These are phyloP conservation scores for Barnettozyma pratensis DNA, from an alignment of 805 yeast genomes.

Conservation along the genomic window DNA sequence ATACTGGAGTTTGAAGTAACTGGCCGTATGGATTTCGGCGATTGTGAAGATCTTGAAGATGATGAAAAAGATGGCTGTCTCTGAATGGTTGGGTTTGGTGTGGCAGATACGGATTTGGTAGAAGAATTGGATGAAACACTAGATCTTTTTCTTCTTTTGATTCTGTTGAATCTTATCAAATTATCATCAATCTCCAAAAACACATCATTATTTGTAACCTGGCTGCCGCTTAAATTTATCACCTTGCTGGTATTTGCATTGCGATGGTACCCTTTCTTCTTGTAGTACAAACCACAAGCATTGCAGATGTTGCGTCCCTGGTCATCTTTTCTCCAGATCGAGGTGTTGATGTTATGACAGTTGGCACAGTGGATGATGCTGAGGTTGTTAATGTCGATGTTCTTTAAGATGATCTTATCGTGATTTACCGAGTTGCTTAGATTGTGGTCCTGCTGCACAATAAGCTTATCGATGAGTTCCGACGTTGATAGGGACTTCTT, in stretches of 20 bases:
- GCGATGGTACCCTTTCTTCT: constrained; percentile 29
- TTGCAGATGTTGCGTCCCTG: constrained; percentile 88
- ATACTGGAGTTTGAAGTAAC: not conserved
- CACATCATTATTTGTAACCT: constrained; percentile 8
- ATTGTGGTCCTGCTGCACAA: not conserved
- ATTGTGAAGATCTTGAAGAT: not conserved
- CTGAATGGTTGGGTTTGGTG: not conserved
- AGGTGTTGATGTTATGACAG: constrained; percentile 86
- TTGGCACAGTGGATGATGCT: constrained; percentile 53
- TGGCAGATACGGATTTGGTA: not conserved
- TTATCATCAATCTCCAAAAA: constrained; percentile 18
- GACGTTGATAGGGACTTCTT: constrained; percentile 15
- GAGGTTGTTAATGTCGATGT: constrained; percentile 10
- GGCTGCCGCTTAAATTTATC: not conserved
- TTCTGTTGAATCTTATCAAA: constrained; percentile 17
- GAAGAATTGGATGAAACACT: not conserved
- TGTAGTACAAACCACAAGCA: constrained; percentile 90
- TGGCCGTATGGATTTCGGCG: not conserved
- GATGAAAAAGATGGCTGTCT: not conserved
- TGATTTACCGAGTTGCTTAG: not conserved
- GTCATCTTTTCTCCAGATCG: constrained; percentile 88
- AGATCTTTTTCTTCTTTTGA: constrained; percentile 18
- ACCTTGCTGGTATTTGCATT: constrained; percentile 1
- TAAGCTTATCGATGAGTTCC: constrained; percentile 9
- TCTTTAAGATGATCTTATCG: constrained; percentile 5